Percentiles rank a stretch among this genome's conserved stretches.
These are phyloP conservation scores for Colletotrichum gloeosporioides DNA, from an alignment of 2,329 filamentous ascomycete genomes.

Conservation along the genomic window DNA sequence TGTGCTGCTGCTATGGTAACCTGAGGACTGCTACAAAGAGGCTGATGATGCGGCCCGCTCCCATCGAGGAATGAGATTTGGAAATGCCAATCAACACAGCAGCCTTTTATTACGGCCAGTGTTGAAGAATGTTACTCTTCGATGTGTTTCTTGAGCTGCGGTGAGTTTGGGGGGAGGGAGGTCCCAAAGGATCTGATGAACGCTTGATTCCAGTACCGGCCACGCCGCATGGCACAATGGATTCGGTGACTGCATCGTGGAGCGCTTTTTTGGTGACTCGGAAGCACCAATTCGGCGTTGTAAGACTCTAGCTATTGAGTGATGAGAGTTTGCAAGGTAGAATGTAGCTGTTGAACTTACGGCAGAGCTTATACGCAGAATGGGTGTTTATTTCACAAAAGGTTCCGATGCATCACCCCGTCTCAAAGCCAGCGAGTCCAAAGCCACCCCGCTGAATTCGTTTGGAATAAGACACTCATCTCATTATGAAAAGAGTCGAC, in stretches of 20 bases:
- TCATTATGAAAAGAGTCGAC: too few species aligned
- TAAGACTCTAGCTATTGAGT: not conserved
- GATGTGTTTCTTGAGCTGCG: not conserved
- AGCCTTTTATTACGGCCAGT: not conserved
- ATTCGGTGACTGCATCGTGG: not conserved
- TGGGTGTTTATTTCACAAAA: not conserved
- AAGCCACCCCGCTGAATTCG: not conserved
- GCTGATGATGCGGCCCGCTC: too few species aligned
- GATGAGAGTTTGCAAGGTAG: not conserved
- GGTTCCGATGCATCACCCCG: not conserved
- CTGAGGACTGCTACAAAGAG: not conserved
- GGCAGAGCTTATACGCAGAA: not conserved
- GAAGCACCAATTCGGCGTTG: not conserved
- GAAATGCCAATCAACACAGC: not conserved
- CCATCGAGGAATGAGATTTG: not conserved
- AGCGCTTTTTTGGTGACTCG: not conserved
- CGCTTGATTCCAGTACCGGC: not conserved
- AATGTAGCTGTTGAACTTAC: not conserved
- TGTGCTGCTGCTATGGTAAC: not conserved
- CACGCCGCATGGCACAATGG: not conserved
- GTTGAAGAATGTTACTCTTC: fast-evolving
- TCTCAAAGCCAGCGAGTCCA: not conserved
- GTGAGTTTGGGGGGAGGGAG: not conserved
- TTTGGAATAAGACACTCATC: not conserved
- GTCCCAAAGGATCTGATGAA: not conserved